Evolutionary conservation across 177 flowering plant species (phyloP).

Genomic region (Vitis hybrid): DNA sequence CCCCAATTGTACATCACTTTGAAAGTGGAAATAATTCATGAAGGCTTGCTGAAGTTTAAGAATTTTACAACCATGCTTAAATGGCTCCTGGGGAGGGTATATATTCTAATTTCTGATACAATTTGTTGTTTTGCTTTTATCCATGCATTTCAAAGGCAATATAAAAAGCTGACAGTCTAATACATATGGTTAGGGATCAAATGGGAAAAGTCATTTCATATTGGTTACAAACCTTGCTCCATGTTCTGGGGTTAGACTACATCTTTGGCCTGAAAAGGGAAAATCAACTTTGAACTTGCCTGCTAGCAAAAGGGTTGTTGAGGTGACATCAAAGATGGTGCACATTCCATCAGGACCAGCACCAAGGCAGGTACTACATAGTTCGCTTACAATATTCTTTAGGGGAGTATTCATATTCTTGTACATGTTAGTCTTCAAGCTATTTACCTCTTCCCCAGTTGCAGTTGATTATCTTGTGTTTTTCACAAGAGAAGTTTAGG

Average conservation of each 20-base stretch:
- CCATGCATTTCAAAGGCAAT: background rate
- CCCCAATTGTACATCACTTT: background rate
- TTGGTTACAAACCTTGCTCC: conserved; percentile 95
- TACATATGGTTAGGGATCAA: conserved; percentile 55
- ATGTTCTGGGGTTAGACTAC: conserved; percentile 92
- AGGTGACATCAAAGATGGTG: conserved; percentile 89
- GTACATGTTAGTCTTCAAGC: background rate
- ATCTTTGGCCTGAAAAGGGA: conserved; percentile 92
- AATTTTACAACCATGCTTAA: background rate
- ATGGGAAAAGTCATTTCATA: conserved; percentile 72
- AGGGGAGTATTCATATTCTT: background rate
- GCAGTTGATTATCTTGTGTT: background rate
- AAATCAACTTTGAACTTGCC: conserved; percentile 39
- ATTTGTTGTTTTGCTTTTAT: background rate
- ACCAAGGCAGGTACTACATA: conserved; percentile 83
- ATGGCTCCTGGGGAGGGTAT: background rate
- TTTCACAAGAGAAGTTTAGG: background rate
- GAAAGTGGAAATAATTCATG: background rate
- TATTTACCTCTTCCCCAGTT: background rate
- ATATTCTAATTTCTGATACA: background rate
- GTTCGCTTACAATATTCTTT: conserved; percentile 2
- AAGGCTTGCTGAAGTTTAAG: background rate
- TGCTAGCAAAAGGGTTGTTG: conserved; percentile 53
- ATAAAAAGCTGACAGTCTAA: conserved; percentile 13
- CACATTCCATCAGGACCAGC: conserved; percentile 93